These are phyloP conservation scores for Kwoniella newhampshirensis DNA, from an alignment of 768 basidiomycete genomes.

Conservation along the genomic window DNA sequence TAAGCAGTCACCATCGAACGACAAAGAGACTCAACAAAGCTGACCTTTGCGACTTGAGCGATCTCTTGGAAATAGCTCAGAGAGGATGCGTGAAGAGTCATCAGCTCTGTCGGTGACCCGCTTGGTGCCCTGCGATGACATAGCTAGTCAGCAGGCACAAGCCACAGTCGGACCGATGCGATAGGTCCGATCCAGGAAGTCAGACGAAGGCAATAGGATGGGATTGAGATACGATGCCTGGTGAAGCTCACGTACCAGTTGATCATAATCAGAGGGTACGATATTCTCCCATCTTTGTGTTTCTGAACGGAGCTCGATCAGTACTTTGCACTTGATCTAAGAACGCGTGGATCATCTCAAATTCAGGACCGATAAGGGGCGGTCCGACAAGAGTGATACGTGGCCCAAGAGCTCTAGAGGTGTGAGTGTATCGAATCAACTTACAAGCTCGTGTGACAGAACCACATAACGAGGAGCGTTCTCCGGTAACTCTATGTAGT, in stretches of 20 bases:
- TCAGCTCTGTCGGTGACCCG: slow-evolving; percentile 70
- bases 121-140: slow-evolving; percentile 61
- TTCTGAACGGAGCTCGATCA: slow-evolving; percentile 41
- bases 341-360: no score
- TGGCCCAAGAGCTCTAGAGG: no score
- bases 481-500: slow-evolving; percentile 72
- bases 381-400: no score
- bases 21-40: no score
- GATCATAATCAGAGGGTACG: slow-evolving; percentile 78
- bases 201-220: no score
- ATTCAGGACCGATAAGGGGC: no score
- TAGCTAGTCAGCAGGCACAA: background rate
- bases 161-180: no score
- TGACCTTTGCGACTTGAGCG: slow-evolving; percentile 56
- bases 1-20: background rate
- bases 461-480: slow-evolving; percentile 82
- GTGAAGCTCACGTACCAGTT: slow-evolving; percentile 65
- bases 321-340: no score
- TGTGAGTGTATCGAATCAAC: slow-evolving; percentile 4
- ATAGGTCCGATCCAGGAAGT: no score
- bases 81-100: slow-evolving; percentile 78
- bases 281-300: slow-evolving; percentile 77
- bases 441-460: slow-evolving; percentile 71
- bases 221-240: no score
- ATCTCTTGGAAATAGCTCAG: slow-evolving; percentile 74